These are phyloP conservation scores for Streptanthus diversifolius DNA, from an alignment of 345 rosid species.

Conservation along the genomic window DNA sequence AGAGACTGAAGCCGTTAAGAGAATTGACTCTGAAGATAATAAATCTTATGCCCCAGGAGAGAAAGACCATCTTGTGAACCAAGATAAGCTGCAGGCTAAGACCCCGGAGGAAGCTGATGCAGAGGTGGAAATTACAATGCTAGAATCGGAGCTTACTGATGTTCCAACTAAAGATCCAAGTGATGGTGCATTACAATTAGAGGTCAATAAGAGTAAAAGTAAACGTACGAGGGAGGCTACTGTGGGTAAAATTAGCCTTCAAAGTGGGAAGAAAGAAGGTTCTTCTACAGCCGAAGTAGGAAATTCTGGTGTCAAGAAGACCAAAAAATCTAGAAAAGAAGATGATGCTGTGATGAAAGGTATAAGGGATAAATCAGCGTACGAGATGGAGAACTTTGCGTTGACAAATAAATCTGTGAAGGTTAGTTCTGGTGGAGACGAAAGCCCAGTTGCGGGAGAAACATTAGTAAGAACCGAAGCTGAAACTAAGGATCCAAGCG, in stretches of 20 bases:
- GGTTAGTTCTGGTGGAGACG: conserved; percentile 24
- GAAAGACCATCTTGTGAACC: conserved; percentile 29
- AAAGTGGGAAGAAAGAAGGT: conserved; percentile 33
- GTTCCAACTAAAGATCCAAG: conserved; percentile 18
- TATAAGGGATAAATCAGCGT: conserved; percentile 17
- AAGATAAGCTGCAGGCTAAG: conserved; percentile 34
- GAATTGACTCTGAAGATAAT: conserved; percentile 34
- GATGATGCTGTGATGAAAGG: conserved; percentile 9
- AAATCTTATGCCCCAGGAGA: conserved; percentile 60
- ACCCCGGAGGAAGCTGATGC: conserved; percentile 18
- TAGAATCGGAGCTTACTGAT: conserved; percentile 13
- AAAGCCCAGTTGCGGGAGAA: conserved; percentile 21
- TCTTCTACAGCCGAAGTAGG: conserved; percentile 32
- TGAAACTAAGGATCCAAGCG: conserved; percentile 10
- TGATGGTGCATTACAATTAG: conserved; percentile 11
- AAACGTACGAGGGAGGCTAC: conserved; percentile 24
- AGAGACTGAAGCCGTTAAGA: conserved; percentile 22
- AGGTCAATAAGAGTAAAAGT: conserved; percentile 22
- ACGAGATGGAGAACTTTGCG: conserved; percentile 48
- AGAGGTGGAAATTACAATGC: conserved; percentile 15
- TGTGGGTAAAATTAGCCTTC: conserved; percentile 17
- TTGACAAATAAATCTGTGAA: conserved; percentile 10
- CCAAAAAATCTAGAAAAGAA: conserved; percentile 28
- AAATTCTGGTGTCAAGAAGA: conserved; percentile 25
- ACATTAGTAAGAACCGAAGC: conserved; percentile 23